Conservation (phyloP, 306 rosid genomes). For the Lathyrus aphaca region DNA sequence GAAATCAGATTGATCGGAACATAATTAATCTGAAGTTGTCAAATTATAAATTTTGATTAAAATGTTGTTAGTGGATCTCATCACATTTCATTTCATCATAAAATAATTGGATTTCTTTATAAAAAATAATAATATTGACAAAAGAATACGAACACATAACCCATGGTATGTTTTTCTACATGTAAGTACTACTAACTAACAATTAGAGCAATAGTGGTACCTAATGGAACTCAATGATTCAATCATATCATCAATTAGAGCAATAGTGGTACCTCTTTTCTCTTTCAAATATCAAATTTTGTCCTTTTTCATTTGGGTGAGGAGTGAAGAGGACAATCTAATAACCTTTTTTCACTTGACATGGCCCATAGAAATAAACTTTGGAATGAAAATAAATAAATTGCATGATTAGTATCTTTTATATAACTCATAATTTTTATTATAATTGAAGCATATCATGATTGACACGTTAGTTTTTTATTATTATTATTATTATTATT, state of each 20-base stretch:
- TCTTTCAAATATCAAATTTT: conserved; percentile 36
- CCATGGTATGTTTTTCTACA: conserved; percentile 6
- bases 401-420: too few species aligned
- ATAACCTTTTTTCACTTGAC: not conserved
- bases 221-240: conserved; percentile 25
- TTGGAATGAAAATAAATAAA: not conserved
- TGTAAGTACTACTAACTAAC: not conserved
- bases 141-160: conserved; percentile 13
- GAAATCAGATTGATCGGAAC: too few species aligned
- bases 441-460: too few species aligned
- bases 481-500: too few species aligned
- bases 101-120: not conserved
- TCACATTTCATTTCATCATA: not conserved
- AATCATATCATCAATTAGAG: not conserved
- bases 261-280: conserved; percentile 33
- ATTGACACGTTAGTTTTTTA: too few species aligned
- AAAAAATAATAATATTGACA: conserved; percentile 5
- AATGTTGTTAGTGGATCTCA: not conserved
- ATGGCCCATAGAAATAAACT: not conserved
- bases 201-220: not conserved
- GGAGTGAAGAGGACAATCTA: not conserved
- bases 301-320: conserved; percentile 35
- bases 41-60: not conserved
- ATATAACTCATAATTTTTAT: too few species aligned
- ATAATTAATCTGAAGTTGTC: too few species aligned